phyloP scores from a whole-genome alignment of 495 filamentous ascomycete genomes.

The Aspergillus mulundensis region DNA sequence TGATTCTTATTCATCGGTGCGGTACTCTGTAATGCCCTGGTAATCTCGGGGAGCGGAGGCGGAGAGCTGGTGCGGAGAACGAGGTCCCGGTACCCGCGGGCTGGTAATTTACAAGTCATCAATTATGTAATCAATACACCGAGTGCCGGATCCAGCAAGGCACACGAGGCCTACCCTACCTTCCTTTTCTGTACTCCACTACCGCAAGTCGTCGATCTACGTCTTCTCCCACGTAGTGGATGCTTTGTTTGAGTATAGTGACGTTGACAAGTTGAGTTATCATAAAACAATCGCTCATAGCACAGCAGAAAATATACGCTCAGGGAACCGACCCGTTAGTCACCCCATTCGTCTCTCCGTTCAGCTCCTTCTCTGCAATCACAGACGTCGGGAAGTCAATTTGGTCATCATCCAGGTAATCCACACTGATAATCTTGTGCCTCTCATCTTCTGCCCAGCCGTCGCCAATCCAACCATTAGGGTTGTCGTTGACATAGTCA shows the following conservation, averaged over 20 bases:
- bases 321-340: background rate
- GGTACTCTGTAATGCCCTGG: background rate
- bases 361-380: constrained; percentile 1
- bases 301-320: background rate
- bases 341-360: background rate
- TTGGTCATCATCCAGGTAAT: constrained; percentile 40
- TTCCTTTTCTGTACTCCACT: no score
- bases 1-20: background rate
- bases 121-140: background rate
- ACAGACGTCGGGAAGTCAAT: constrained; percentile 30
- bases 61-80: background rate
- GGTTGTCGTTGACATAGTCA: constrained; percentile 35
- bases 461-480: constrained; percentile 38
- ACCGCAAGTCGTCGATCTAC: no score
- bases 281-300: background rate
- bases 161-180: background rate
- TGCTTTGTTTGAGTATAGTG: no score
- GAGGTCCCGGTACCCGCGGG: background rate
- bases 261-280: background rate
- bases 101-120: background rate
- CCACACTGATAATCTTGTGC: constrained; percentile 28
- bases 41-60: background rate
- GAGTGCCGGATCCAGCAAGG: background rate
- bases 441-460: constrained; percentile 42
- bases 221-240: no score